Base-by-base conservation (phyloP, 306 rosid genomes). In the Vicia faba region DNA sequence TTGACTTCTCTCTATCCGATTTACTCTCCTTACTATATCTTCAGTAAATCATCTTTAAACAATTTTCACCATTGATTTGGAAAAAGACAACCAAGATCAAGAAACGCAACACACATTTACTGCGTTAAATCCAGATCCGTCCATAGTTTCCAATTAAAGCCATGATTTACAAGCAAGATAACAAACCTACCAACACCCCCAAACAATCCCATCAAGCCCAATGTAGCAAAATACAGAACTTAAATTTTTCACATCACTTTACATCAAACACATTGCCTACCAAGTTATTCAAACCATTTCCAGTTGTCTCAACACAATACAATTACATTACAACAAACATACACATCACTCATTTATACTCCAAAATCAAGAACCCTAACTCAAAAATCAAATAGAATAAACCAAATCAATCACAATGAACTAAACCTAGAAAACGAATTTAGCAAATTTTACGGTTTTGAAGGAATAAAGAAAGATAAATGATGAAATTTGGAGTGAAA, bases 271-370 rank as follows among this genome's bases (percentile, higher is more conserved):
- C 43, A 57, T 14, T 20, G 28, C 29, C 6, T 55, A 26, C 3
- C 25, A 39, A 64, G 29, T 49, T 25, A 25, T 15, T 12, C 31
- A 18, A 11, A 9, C 28, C 54, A 66, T 5, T 38, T 59, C 43
- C 33, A 71, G 35, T 25, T 36, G 55, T 6, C 5, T 45, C 12
- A 8, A 11, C 29, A 31, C 36, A 45, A 20, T 2, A 61, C 49
- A 50, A 48, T 57, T 57, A 57, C 19, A 58, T 39, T 10, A 36
- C 38, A 65, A 55, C 40, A 62, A 71, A 56, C 12, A n/a, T n/a
- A n/a, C n/a, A 4, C 15, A 54, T 26, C 26, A 58, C 44, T 67
- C 48, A 61, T 23, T 50, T 25, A 23, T 23, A 8, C 41, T 29
- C 35, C 25, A 44, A 63, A 35, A 59, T 33, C 38, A 33, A 33